These are phyloP conservation scores for Aleurites moluccanus DNA, from an alignment of 441 rosid genomes.

Conservation along the genomic window DNA sequence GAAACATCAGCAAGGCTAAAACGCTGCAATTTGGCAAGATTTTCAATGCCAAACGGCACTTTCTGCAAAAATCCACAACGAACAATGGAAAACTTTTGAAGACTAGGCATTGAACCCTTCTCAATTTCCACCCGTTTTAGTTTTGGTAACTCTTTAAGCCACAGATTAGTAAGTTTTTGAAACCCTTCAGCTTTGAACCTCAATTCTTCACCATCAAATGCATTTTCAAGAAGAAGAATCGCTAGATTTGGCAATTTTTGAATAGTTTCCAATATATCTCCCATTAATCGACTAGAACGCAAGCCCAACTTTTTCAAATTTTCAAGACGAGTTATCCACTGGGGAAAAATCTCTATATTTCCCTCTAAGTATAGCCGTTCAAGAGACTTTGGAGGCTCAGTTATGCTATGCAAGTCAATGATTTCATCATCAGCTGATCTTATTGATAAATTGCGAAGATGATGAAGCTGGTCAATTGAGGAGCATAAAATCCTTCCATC, in stretches of 20 bases:
- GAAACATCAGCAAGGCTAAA: constrained; percentile 18
- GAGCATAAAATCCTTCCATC: constrained; percentile 17
- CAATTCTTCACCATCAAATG: constrained; percentile 7
- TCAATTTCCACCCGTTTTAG: constrained; percentile 12
- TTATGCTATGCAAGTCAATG: constrained; percentile 17
- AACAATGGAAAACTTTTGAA: constrained; percentile 4
- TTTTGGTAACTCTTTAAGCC: background rate
- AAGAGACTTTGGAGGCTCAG: constrained; percentile 19
- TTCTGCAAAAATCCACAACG: constrained; percentile 15
- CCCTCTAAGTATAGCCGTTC: constrained; percentile 22
- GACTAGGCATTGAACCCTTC: constrained; percentile 21
- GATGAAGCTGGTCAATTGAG: constrained; percentile 16
- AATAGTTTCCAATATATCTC: constrained; percentile 18
- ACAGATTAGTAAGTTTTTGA: constrained; percentile 11
- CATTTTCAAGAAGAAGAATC: background rate
- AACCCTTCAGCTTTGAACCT: constrained; percentile 14
- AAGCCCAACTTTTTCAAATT: constrained; percentile 15
- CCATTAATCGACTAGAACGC: background rate
- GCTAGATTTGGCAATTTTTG: constrained; percentile 19
- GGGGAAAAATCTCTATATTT: constrained; percentile 7
- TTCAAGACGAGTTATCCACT: constrained; percentile 18
- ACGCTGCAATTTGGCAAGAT: constrained; percentile 19
- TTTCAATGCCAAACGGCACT: constrained; percentile 21
- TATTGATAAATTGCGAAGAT: constrained; percentile 14
- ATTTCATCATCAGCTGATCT: constrained; percentile 10